Evolutionary conservation across 768 basidiomycete species (phyloP).

Genomic region (Mycena venus): DNA sequence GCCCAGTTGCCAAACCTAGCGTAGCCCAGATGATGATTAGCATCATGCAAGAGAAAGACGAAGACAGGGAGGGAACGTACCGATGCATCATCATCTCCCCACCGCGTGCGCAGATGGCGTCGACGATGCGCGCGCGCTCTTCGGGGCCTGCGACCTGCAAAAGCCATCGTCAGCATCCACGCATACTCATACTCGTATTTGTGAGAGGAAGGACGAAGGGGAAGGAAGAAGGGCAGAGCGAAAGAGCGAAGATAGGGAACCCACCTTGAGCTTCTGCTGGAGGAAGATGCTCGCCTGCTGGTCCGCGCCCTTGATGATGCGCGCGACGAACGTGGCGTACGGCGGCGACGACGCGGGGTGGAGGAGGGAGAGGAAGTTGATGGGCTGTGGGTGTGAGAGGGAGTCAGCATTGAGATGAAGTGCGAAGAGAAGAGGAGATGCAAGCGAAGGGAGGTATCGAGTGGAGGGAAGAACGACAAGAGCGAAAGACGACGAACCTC

Average conservation of each 20-base stretch:
- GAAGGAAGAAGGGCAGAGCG: background rate
- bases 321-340: slow-evolving; percentile 83
- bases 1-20: slow-evolving; percentile 95
- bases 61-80: slow-evolving; percentile 48
- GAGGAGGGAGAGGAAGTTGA: slow-evolving; percentile 89
- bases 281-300: slow-evolving; percentile 94
- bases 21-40: slow-evolving; percentile 17
- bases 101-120: slow-evolving; percentile 86
- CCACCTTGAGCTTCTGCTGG: slow-evolving; percentile 73
- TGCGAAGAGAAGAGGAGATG: slow-evolving; percentile 30
- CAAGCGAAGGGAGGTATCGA: background rate
- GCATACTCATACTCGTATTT: too few species aligned
- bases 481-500: slow-evolving; percentile 61
- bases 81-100: slow-evolving; percentile 95
- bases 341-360: slow-evolving; percentile 90
- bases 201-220: background rate
- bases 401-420: background rate
- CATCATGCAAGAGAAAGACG: background rate
- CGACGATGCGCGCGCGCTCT: too few species aligned
- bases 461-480: background rate
- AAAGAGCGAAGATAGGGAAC: background rate
- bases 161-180: background rate
- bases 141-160: slow-evolving; percentile 72
- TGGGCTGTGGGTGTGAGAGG: slow-evolving; percentile 67
- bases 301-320: slow-evolving; percentile 91